Evolutionary conservation across 2,329 filamentous ascomycete genomes (phyloP), one percentile per base, ranked within the genome.

Genomic region (Fusarium keratoplasticum): DNA sequence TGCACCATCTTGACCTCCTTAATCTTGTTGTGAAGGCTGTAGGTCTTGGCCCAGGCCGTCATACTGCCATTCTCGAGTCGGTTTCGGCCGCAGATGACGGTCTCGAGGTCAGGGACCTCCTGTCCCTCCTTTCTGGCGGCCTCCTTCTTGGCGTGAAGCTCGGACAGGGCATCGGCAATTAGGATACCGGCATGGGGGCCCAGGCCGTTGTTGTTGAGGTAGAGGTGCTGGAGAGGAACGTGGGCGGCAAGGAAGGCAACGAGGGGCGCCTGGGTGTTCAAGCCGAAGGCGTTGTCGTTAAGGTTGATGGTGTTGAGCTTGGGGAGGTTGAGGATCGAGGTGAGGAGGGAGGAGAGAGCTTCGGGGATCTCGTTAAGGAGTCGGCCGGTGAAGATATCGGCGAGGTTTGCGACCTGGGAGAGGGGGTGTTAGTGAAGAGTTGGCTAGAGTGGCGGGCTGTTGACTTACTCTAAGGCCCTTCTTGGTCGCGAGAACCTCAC

Each of bases 141-240:
- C 75, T 91, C 91, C 86, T 98, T 98, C 85, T 94, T 95, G 72
- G 89, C 89, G 66, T 97, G 94, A 42, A 99, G 91, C 73, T 91
- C 89, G 22, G 91, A 93, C 64, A 99, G 91, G 8, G 96, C 94
- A 81, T 98, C 92, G 59, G 96, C 96, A 77, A 99, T 92, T 63
- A 96, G 88, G 54, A 94, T 94, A 67, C 96, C 96, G 11, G 96
- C 96, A 71, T 95, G 92, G 25, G 96, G 96, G 14, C 96, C 96
- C 40, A 99, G 90, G 31, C 96, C 96, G 83, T 99, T 99, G 88
- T 99, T 99, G 88, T 98, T 98, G 67, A 99, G 91, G 84, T 97
- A 95, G 31, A 99, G 90, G 83, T 98, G 95, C 83, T 95, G 95
- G 47, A 99, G 91, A 4, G 96, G 96, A 4, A 94, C 91, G 84